phyloP scores from a whole-genome alignment of 2,329 filamentous ascomycete species.

The Fusarium coicis region DNA sequence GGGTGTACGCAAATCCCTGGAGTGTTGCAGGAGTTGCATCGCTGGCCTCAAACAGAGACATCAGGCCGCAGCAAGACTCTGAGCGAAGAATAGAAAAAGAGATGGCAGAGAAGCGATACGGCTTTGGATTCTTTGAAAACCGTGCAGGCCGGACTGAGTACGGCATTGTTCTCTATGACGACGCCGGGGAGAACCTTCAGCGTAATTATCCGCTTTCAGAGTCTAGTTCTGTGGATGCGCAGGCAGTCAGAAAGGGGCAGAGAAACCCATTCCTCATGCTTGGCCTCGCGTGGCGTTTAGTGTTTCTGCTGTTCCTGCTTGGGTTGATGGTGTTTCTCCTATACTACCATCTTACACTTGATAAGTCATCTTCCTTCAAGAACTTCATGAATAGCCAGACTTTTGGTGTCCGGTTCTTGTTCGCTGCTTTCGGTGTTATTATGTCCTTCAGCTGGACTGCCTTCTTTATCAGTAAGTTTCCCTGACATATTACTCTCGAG shows the following conservation, averaged over 20 bases:
- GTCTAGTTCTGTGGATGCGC: constrained; percentile 33
- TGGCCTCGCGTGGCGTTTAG: constrained; percentile 50
- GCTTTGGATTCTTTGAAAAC: constrained; percentile 43
- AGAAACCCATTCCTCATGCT: constrained; percentile 51
- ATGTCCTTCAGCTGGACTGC: constrained; percentile 56
- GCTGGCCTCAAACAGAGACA: constrained; percentile 38
- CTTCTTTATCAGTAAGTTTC: constrained; percentile 50
- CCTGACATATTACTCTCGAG: fast-evolving
- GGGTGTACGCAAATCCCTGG: constrained; percentile 48
- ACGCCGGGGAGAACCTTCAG: constrained; percentile 26
- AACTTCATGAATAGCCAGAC: constrained; percentile 54
- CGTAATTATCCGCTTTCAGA: constrained; percentile 11
- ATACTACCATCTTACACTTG: constrained; percentile 52
- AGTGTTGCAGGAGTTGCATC: constrained; percentile 44
- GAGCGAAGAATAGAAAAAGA: constrained; percentile 40
- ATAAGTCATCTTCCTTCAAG: constrained; percentile 47
- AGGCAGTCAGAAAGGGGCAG: not conserved
- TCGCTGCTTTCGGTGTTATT: constrained; percentile 55
- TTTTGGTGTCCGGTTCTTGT: constrained; percentile 58
- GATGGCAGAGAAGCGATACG: constrained; percentile 42
- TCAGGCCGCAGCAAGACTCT: constrained; percentile 33
- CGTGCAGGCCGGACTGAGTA: constrained; percentile 35
- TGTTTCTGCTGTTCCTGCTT: constrained; percentile 49
- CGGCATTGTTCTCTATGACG: constrained; percentile 41
- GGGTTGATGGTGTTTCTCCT: constrained; percentile 52